Percentiles rank a stretch among this genome's conserved stretches.
These are phyloP conservation scores for Goffeauzyma gilvescens DNA, from an alignment of 768 basidiomycete genomes.

Conservation along the genomic window DNA sequence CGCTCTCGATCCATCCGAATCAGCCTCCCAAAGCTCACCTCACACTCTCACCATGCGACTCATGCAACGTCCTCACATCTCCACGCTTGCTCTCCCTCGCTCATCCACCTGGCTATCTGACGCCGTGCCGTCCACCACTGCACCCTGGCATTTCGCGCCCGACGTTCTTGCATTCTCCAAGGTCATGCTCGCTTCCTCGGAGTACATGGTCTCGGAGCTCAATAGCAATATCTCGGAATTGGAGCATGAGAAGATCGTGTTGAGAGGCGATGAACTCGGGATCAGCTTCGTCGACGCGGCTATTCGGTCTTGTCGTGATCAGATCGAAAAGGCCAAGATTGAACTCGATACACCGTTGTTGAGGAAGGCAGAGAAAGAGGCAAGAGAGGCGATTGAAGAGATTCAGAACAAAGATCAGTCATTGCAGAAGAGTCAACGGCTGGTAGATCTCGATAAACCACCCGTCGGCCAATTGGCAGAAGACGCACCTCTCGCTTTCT, in stretches of 20 bases:
- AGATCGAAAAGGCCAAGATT: slow-evolving; percentile 51
- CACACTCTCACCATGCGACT: slow-evolving; percentile 57
- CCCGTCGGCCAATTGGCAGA: too few species aligned
- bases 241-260: slow-evolving; percentile 45
- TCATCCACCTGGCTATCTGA: slow-evolving; percentile 88
- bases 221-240: slow-evolving; percentile 55
- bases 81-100: slow-evolving; percentile 80
- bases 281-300: slow-evolving; percentile 63
- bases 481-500: too few species aligned
- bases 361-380: slow-evolving; percentile 45
- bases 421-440: too few species aligned
- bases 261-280: slow-evolving; percentile 61
- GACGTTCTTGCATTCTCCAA: slow-evolving; percentile 72
- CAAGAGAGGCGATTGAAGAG: slow-evolving; percentile 29
- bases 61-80: slow-evolving; percentile 80
- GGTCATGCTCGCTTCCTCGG: slow-evolving; percentile 89
- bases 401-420: slow-evolving; percentile 17
- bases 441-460: too few species aligned
- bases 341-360: slow-evolving; percentile 57
- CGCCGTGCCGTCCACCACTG: slow-evolving; percentile 58
- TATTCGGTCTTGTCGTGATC: slow-evolving; percentile 52
- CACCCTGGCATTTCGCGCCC: slow-evolving; percentile 88
- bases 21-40: neutral
- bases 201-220: slow-evolving; percentile 58
- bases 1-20: slow-evolving; percentile 1